phyloP scores from a whole-genome alignment of 75 land plant species.

The Pinus albicaulis region DNA sequence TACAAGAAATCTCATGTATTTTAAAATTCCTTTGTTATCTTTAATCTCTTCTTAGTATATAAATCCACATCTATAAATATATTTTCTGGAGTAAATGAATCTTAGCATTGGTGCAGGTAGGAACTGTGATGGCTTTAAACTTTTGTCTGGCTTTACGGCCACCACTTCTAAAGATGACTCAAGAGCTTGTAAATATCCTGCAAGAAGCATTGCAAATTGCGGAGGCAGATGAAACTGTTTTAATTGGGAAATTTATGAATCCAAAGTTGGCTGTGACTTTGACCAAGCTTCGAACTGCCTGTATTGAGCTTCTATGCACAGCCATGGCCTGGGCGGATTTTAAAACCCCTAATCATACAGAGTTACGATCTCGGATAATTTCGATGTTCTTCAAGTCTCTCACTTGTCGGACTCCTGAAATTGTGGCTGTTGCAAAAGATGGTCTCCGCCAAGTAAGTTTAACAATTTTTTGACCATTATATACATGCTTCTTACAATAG shows the following conservation, averaged over 20 bases:
- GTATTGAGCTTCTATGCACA: slow-evolving; percentile 98
- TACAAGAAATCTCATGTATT: background rate
- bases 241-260: slow-evolving; percentile 91
- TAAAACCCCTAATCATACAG: slow-evolving; percentile 76
- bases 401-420: slow-evolving; percentile 97
- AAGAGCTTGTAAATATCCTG: slow-evolving; percentile 80
- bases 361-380: slow-evolving; percentile 89
- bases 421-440: slow-evolving; percentile 98
- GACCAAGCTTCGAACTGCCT: slow-evolving; percentile 91
- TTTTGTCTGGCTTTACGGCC: slow-evolving; percentile 96
- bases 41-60: background rate
- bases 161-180: slow-evolving; percentile 88
- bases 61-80: background rate
- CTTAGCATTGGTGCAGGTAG: slow-evolving; percentile 58
- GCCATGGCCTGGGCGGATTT: slow-evolving; percentile 99
- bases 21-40: background rate
- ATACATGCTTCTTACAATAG: background rate
- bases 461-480: background rate
- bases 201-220: slow-evolving; percentile 98
- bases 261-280: slow-evolving; percentile 87
- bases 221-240: slow-evolving; percentile 93
- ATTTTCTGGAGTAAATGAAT: background rate
- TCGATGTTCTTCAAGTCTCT: slow-evolving; percentile 99
- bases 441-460: slow-evolving; percentile 89
- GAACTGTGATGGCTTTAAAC: slow-evolving; percentile 96